These are phyloP conservation scores for Isoetes taiwanensis DNA, from an alignment of 75 land plant genomes.

Conservation along the genomic window DNA sequence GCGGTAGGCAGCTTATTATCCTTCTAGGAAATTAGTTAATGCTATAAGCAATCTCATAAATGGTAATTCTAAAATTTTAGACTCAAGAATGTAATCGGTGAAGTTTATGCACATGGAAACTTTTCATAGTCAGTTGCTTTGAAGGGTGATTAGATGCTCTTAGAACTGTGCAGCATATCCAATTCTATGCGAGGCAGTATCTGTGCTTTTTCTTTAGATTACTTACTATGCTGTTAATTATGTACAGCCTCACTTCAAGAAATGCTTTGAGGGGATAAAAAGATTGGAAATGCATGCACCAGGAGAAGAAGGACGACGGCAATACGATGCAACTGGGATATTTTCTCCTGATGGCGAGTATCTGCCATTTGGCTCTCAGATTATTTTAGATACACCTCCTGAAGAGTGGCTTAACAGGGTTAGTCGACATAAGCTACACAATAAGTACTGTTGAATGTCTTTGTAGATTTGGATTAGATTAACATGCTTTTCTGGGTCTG, in stretches of 20 bases:
- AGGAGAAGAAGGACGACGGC: slow-evolving; percentile 19
- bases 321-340: slow-evolving; percentile 19
- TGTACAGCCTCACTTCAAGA: slow-evolving; percentile 22
- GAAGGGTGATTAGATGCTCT: too few relatives aligned
- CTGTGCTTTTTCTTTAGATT: too few relatives aligned
- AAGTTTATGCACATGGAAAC: too few relatives aligned
- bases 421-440: background rate
- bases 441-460: background rate
- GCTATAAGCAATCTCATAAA: too few relatives aligned
- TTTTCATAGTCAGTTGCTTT: too few relatives aligned
- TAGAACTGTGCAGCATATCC: too few relatives aligned
- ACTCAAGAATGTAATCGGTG: too few relatives aligned
- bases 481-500: background rate
- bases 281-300: slow-evolving; percentile 19
- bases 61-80: too few relatives aligned
- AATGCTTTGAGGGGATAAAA: slow-evolving; percentile 27
- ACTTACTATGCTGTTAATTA: background rate
- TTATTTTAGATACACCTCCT: slow-evolving; percentile 16
- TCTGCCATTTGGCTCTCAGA: slow-evolving; percentile 10
- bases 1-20: too few relatives aligned
- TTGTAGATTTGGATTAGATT: background rate
- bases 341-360: slow-evolving; percentile 27
- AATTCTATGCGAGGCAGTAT: too few relatives aligned
- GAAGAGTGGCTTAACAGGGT: slow-evolving; percentile 28
- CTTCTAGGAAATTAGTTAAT: too few relatives aligned